A percentile compares a stretch with the other conserved stretches of the same genome.
Conservation (phyloP, 2,329 filamentous ascomycete species). For the Orbilia blumenaviensis region DNA sequence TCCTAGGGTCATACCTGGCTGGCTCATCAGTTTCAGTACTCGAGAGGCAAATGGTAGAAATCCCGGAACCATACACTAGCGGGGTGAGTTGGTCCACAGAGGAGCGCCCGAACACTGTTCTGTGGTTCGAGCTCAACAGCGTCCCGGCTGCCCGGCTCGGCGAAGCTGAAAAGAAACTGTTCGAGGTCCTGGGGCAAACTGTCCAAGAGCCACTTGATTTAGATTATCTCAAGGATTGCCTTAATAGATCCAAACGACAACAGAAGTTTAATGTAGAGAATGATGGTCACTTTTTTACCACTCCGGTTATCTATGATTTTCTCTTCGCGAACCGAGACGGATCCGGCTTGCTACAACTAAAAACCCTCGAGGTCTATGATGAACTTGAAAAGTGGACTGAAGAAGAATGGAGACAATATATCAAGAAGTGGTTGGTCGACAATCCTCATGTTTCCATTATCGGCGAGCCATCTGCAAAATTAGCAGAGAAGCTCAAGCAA, state of each 20-base stretch:
- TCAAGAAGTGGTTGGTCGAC: constrained; percentile 66
- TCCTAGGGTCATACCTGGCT: constrained; percentile 84
- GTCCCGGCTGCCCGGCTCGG: constrained; percentile 86
- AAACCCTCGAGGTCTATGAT: constrained; percentile 63
- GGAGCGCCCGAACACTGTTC: constrained; percentile 79
- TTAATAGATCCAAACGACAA: constrained; percentile 80
- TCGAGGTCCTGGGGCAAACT: constrained; percentile 82
- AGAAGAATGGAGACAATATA: constrained; percentile 80
- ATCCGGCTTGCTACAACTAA: constrained; percentile 62
- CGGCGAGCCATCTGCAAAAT: constrained; percentile 80
- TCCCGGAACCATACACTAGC: constrained; percentile 83
- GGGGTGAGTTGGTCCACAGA: constrained; percentile 83
- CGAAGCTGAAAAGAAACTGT: constrained; percentile 83
- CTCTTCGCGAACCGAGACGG: constrained; percentile 88
- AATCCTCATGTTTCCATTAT: constrained; percentile 82
- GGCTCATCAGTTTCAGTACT: constrained; percentile 92
- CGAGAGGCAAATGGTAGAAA: constrained; percentile 91
- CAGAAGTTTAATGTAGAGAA: constrained; percentile 85
- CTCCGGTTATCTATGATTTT: constrained; percentile 88
- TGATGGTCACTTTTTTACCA: constrained; percentile 81
- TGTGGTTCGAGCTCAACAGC: constrained; percentile 85
- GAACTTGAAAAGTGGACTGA: constrained; percentile 81
- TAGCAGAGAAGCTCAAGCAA: constrained; percentile 81
- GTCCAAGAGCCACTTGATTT: constrained; percentile 84
- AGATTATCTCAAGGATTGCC: constrained; percentile 86